Evolutionary conservation across 345 rosid genomes (phyloP), one percentile per base, ranked within the genome.

Genomic region (Dovyalis caffra): DNA sequence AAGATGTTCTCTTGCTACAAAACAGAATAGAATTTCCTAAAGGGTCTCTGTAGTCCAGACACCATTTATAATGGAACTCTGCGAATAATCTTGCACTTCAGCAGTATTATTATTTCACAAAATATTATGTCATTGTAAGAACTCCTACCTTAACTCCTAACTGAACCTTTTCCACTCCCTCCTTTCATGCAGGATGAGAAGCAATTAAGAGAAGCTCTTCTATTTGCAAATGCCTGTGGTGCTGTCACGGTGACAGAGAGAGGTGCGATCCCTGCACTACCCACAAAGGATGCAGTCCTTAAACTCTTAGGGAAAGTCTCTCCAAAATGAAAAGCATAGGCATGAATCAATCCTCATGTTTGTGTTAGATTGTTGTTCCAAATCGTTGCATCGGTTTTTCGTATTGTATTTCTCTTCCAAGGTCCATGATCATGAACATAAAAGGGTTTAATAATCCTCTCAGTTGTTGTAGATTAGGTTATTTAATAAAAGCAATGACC

Each of bases 221-320:
- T 74, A 0, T 96, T 93, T 15, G 97, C 95, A 16, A 96, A 96
- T 68, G 97, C 86, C 38, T 93, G 98, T 49, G 99, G 97, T 8
- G 97, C 97, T 21, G 81, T 86, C 66, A 89, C 98, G 0, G 99
- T 92, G 40, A 96, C 90, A 40, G 90, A 87, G 84, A 88, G 95
- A 81, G 99, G 99, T 62, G 99, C 99, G 0, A 96, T 96, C 81
- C 99, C 99, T 15, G 91, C 97, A 0, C 80, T 96, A 66, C 99
- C 99, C 21, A 85, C 95, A 26, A 90, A 79, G 83, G 71, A 85
- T 69, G 91, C 91, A 12, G 97, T 89, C 76, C 86, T 80, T 64
- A 74, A 88, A 6, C 87, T 90, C 76, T 40, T 90, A 32, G 71
- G n/a, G 40, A 9, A 69, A 56, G 66, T 58, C 72, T 7, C 49